A percentile compares a stretch with the other conserved stretches of the same genome.
Evolutionary conservation across 352 stramenopile genomes (phyloP).

Genomic region (Pythium plurisporium): DNA sequence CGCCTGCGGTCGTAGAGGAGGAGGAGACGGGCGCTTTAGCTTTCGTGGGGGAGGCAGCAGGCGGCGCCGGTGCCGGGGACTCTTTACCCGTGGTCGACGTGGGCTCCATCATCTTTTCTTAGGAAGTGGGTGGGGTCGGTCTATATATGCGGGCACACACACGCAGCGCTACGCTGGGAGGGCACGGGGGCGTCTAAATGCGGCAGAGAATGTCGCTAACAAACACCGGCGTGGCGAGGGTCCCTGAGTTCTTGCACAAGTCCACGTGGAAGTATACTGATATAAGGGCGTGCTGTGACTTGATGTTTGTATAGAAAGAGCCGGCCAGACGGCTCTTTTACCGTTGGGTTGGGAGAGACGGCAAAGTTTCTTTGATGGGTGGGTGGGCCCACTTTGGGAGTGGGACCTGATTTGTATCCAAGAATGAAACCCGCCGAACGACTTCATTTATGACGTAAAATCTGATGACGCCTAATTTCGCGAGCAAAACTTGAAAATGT

Average conservation of each 20-base stretch:
- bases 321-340: neutral
- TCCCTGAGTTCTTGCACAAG: constrained; percentile 5
- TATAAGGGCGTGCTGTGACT: constrained; percentile 5
- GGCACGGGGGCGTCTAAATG: neutral
- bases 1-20: constrained; percentile 13
- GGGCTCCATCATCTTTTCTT: constrained; percentile 20
- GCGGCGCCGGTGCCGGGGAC: neutral
- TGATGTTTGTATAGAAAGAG: constrained; percentile 10
- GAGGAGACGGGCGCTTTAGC: constrained; percentile 9
- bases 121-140: neutral
- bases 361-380: neutral
- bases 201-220: constrained; percentile 1
- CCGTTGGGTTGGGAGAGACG: neutral
- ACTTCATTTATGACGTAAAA: neutral
- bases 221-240: neutral
- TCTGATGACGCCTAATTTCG: neutral
- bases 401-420: constrained; percentile 6
- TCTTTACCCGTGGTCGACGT: constrained; percentile 20
- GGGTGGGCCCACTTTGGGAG: too few relatives aligned
- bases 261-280: constrained; percentile 13
- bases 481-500: neutral
- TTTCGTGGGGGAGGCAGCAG: constrained; percentile 5
- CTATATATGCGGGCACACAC: constrained; percentile 6
- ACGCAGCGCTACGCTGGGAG: constrained; percentile 7
- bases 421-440: neutral